Base-by-base conservation (phyloP, 1,284 basidiomycete species). In the Peniophora sp. region DNA sequence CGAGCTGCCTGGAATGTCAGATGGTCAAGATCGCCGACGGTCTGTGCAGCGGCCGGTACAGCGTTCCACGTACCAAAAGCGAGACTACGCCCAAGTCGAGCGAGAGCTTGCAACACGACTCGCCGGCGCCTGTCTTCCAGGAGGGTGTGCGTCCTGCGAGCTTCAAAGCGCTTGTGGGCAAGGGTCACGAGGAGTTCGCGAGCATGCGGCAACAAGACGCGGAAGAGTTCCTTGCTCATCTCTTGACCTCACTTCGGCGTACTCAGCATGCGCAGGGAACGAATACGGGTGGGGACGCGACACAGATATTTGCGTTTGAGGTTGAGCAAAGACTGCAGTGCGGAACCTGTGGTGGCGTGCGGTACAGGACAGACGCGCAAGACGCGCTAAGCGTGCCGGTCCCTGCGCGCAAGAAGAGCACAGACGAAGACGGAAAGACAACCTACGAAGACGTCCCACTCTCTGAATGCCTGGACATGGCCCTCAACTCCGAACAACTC, bases 161-260 rank as follows among this genome's bases (percentile, higher is more conserved):
- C 62, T 94, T 98, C 75, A 98, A 98, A 68, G 72, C 83, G 1
- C 78, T 98, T 14, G 80, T 98, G 35, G 96, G 96, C 2, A 90
- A 88, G 60, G 93, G 92, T 0, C 96, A 99, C 62, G 81, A 83
- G 48, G 96, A 98, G 69, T 99, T 99, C 62, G 78, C 90, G 27
- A 98, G 94, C 17, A 98, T 98, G 95, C 79, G 83, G 43, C 95
- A 99, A 68, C 96, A 99, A 65, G 96, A 99, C 62, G 84, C 95
- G 1, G 94, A 97, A 62, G 96, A 99, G 68, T 99, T 99, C 70
- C 76, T 99, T 53, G 78, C 82, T 50, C 82, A 96, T 66, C 69
- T 98, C 9, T 61, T 98, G 48, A 81, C 79, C 3, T 74, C 80
- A 15, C 68, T 97, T 14, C 75, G 90, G 48, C 69, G 83, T 56